Conservation (phyloP, 306 rosid genomes). For the Albizia julibrissin region DNA sequence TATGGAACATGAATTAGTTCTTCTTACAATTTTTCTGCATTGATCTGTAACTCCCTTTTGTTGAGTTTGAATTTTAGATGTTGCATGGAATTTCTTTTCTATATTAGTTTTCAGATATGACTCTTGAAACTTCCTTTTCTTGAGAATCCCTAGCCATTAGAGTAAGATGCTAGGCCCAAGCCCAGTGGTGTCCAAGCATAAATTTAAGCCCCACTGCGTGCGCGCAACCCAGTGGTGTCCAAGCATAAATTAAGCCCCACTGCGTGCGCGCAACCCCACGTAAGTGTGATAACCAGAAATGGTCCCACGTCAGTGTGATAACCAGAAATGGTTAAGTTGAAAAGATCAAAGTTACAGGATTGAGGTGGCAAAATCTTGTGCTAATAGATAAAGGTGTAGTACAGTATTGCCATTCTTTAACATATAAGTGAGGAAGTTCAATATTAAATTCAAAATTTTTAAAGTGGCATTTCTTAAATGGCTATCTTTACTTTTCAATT, state of each 20-base stretch:
- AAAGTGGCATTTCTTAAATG: not conserved
- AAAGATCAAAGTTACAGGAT: not conserved
- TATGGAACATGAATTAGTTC: not conserved
- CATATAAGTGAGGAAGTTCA: not conserved
- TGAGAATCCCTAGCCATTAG: slow-evolving; percentile 4
- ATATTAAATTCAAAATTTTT: not conserved
- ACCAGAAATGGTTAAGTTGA: not conserved
- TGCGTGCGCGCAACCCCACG: not conserved
- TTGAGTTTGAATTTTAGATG: slow-evolving; percentile 14
- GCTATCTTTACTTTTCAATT: not conserved
- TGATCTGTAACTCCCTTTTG: not conserved
- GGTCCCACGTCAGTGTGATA: not conserved
- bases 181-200: not conserved
- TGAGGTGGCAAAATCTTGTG: slow-evolving; percentile 1
- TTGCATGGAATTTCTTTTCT: slow-evolving; percentile 1
- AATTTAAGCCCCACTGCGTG: not conserved
- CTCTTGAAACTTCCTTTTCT: not conserved
- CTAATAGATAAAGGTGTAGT: not conserved
- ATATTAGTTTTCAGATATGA: not conserved
- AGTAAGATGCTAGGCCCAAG: not conserved
- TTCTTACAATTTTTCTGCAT: not conserved
- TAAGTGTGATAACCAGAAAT: too few species aligned
- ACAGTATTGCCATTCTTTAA: not conserved
- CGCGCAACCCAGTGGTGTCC: not conserved
- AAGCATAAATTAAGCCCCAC: not conserved